A percentile compares a stretch with the other conserved stretches of the same genome.
Conservation (phyloP, 1,284 basidiomycete species). For the Termitomyces sp. region DNA sequence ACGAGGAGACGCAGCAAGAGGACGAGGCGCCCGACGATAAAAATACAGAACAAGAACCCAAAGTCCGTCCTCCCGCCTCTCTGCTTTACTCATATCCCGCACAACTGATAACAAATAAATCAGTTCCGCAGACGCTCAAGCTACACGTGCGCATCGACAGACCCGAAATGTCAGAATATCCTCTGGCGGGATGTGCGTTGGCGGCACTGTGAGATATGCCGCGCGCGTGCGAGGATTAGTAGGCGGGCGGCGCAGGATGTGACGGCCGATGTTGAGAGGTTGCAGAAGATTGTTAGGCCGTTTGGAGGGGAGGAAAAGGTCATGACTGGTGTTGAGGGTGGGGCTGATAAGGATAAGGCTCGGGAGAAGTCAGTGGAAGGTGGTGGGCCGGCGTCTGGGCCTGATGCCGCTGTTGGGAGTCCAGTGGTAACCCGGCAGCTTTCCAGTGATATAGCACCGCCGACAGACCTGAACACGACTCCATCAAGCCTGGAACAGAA, state of each 20-base stretch:
- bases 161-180: conserved; percentile 38
- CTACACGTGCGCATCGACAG: conserved; percentile 29
- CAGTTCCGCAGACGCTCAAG: conserved; percentile 4
- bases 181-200: conserved; percentile 36
- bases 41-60: neutral
- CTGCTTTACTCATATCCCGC: neutral
- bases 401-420: neutral
- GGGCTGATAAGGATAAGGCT: neutral
- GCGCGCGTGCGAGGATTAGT: conserved; percentile 19
- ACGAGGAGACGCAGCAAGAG: neutral
- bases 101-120: neutral
- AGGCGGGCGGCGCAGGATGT: neutral
- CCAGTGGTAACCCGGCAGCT: neutral
- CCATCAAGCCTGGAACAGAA: too few relatives aligned
- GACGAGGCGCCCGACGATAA: neutral
- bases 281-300: conserved; percentile 10
- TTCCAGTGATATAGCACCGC: neutral
- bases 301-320: neutral
- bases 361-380: neutral
- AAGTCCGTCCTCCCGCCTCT: neutral
- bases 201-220: conserved; percentile 42
- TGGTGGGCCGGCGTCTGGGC: neutral
- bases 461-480: neutral
- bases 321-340: neutral
- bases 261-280: conserved; percentile 8